A percentile compares a stretch with the other conserved stretches of the same genome.
phyloP scores from a whole-genome alignment of 129 eudicot genomes.

The Flaveria robusta region DNA sequence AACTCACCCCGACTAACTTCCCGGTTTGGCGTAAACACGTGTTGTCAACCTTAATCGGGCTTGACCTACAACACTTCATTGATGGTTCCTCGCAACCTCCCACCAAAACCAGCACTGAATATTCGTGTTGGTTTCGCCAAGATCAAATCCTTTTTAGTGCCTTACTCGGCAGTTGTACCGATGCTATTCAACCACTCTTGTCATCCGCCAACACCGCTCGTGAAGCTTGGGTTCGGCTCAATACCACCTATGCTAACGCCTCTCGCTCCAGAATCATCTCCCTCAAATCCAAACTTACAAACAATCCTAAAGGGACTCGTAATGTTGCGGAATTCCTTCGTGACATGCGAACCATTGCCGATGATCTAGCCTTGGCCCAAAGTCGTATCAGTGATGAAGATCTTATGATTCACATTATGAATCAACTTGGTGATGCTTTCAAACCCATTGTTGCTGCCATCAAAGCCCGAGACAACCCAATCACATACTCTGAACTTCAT shows the following conservation, averaged over 20 bases:
- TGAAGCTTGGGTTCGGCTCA: neutral
- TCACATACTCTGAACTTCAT: constrained; percentile 18
- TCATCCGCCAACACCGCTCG: too few relatives aligned
- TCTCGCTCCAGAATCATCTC: too few relatives aligned
- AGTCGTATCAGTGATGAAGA: neutral
- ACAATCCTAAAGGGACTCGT: neutral
- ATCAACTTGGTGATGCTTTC: neutral
- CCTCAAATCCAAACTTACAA: neutral
- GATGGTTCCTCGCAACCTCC: too few relatives aligned
- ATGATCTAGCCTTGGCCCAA: neutral
- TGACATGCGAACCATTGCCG: neutral
- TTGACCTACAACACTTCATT: too few relatives aligned
- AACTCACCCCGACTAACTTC: too few relatives aligned
- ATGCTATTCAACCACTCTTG: too few relatives aligned
- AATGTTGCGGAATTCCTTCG: neutral
- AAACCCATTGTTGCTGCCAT: neutral
- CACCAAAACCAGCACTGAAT: too few relatives aligned
- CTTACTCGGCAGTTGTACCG: too few relatives aligned
- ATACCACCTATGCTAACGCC: neutral
- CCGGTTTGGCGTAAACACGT: too few relatives aligned
- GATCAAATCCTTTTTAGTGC: too few relatives aligned
- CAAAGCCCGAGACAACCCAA: constrained; percentile 2
- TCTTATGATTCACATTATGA: neutral
- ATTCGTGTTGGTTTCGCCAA: too few relatives aligned
- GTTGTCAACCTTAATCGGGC: too few relatives aligned